These are phyloP conservation scores for Mortierella sp. DNA, from an alignment of 371 early-diverging fungal genomes.

Conservation along the genomic window DNA sequence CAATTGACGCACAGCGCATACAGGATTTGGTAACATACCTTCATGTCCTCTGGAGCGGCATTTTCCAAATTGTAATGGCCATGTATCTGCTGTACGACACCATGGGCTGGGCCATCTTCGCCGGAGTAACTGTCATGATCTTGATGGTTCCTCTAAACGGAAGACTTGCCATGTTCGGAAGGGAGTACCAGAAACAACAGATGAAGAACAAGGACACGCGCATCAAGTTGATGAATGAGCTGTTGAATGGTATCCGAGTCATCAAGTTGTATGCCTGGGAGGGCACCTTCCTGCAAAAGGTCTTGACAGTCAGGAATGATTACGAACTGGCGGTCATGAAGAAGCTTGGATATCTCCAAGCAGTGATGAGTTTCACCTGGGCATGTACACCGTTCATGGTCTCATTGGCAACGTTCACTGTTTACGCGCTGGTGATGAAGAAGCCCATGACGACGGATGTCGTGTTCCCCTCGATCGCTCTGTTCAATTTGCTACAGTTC, in stretches of 20 bases:
- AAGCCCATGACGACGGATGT: constrained; percentile 76
- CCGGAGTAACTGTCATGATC: constrained; percentile 89
- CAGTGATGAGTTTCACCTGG: constrained; percentile 73
- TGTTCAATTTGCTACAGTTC: constrained; percentile 94
- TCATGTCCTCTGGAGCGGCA: constrained; percentile 89
- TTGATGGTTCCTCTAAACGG: constrained; percentile 82
- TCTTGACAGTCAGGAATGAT: constrained; percentile 80
- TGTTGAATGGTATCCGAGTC: constrained; percentile 92
- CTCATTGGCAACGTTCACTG: constrained; percentile 84
- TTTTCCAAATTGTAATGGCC: constrained; percentile 88
- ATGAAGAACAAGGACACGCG: constrained; percentile 93
- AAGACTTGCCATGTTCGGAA: constrained; percentile 69
- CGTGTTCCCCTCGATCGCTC: constrained; percentile 90
- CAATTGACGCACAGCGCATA: constrained; percentile 87
- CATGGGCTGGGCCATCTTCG: constrained; percentile 88
- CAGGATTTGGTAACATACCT: constrained; percentile 78
- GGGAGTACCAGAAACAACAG: constrained; percentile 81
- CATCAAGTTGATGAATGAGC: constrained; percentile 93
- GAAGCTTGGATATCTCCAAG: constrained; percentile 75
- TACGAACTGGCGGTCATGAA: constrained; percentile 82
- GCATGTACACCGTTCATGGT: constrained; percentile 91
- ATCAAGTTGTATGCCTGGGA: constrained; percentile 87
- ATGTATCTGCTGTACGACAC: constrained; percentile 83
- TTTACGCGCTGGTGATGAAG: constrained; percentile 71
- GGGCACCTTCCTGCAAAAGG: constrained; percentile 57